phyloP scores from a whole-genome alignment of 495 filamentous ascomycete genomes.

The Cercophora sp. region DNA sequence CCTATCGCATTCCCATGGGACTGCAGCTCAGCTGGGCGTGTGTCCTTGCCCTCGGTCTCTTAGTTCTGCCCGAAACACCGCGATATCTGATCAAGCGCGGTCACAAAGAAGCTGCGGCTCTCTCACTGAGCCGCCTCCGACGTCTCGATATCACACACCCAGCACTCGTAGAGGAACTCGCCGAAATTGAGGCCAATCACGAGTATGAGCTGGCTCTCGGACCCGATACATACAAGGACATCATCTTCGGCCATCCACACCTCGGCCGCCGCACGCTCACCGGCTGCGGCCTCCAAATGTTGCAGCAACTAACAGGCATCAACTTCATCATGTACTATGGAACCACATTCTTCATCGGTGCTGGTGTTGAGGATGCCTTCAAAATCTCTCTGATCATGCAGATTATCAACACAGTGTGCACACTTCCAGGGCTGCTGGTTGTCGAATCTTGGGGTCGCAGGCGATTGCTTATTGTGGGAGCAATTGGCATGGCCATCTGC shows the following conservation, averaged over 20 bases:
- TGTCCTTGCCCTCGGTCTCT: constrained; percentile 68
- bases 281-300: constrained; percentile 55
- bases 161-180: constrained; percentile 70
- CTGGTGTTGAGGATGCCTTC: constrained; percentile 62
- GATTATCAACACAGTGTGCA: constrained; percentile 71
- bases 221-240: constrained; percentile 68
- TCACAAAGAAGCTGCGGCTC: constrained; percentile 63
- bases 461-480: constrained; percentile 66
- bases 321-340: constrained; percentile 72
- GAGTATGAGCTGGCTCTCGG: constrained; percentile 79
- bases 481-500: constrained; percentile 68
- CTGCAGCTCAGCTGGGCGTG: constrained; percentile 83
- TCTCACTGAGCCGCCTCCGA: constrained; percentile 70
- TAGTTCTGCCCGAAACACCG: constrained; percentile 80
- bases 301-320: constrained; percentile 56
- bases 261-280: constrained; percentile 53
- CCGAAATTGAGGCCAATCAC: constrained; percentile 87
- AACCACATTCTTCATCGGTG: constrained; percentile 69
- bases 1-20: constrained; percentile 82
- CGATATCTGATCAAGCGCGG: constrained; percentile 81
- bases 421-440: constrained; percentile 67
- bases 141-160: constrained; percentile 73
- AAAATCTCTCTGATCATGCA: constrained; percentile 69
- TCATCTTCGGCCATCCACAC: constrained; percentile 57
- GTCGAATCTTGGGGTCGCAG: constrained; percentile 77